Base-by-base conservation (phyloP, 345 rosid genomes). In the Erysimum cheiranthoides region DNA sequence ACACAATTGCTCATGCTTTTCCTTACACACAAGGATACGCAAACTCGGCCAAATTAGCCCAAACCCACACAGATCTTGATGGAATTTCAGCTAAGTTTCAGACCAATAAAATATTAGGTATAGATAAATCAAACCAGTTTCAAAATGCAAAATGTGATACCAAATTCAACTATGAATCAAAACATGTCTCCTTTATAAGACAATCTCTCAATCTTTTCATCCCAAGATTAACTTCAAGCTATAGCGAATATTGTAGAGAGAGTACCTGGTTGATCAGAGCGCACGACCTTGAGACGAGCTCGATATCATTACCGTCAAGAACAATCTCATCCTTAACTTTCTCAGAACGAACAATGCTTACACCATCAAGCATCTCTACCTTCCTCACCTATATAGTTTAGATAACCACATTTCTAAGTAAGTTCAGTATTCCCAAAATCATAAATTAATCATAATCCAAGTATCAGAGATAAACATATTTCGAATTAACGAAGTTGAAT, bases 251-350 rank as follows among this genome's bases (percentile, higher is more conserved):
- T 21, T 21, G 25, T 21, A 21, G 53, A 39, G 36, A 42, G 14
- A 31, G 9, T 53, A 84, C 92, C 86, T 88, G 92, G 57, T 86
- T 86, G 50, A 88, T 88, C 5, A 88, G 43, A 49, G 92, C 92
- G 51, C 85, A 82, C 0, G 92, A 88, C 5, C 87, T 80, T 1
- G 92, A 88, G 3, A 88, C 90, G 1, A 83, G 85, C 68, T 88
- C 92, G 9, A 88, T 78, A 21, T 88, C 88, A 21, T 80, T 88
- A 17, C 92, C 92, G 71, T 86, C 92, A 65, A 86, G 75, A 3
- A 86, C 58, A 4, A 88, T 73, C 75, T 88, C 90, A 66, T 88
- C 92, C 87, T 86, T 86, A 0, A 86, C 90, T 63, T 86, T 88
- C 64, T 88, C 90, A 31, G 90, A 88, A 13, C 90, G 79, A 56